These are phyloP conservation scores for Lyophyllum shimeji DNA, from an alignment of 768 basidiomycete genomes.

Conservation along the genomic window DNA sequence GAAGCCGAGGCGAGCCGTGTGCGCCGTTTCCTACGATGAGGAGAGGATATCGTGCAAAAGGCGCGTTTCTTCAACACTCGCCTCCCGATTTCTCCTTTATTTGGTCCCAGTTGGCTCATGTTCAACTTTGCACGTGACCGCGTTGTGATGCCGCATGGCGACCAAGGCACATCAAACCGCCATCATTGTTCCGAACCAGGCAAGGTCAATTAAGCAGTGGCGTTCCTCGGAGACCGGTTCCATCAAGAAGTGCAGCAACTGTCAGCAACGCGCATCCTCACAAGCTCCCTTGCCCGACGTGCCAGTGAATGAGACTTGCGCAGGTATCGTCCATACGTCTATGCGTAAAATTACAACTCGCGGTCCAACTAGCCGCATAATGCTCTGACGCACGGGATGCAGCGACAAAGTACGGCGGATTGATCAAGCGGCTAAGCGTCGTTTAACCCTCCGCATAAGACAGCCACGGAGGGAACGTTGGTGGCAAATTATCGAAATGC, in stretches of 20 bases:
- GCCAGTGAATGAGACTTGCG: neutral
- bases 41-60: constrained; percentile 24
- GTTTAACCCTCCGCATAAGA: neutral
- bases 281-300: neutral
- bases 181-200: constrained; percentile 1
- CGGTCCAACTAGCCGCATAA: neutral
- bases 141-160: constrained; percentile 33
- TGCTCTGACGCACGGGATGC: neutral
- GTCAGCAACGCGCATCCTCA: too few relatives aligned
- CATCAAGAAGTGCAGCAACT: neutral
- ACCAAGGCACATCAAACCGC: neutral
- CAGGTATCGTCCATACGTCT: neutral
- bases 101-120: constrained; percentile 46
- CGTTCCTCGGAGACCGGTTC: neutral
- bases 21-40: constrained; percentile 19
- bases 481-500: constrained; percentile 58
- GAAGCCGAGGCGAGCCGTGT: constrained; percentile 10
- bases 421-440: neutral
- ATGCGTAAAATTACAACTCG: neutral
- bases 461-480: constrained; percentile 57
- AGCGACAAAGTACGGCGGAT: too few relatives aligned
- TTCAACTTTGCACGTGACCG: constrained; percentile 56
- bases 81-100: constrained; percentile 38
- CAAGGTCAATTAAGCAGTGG: neutral
- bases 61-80: constrained; percentile 20